Percentiles rank a stretch among this genome's conserved stretches.
Conservation (phyloP, 1,284 basidiomycete species). For the Kwoniella shivajii region DNA sequence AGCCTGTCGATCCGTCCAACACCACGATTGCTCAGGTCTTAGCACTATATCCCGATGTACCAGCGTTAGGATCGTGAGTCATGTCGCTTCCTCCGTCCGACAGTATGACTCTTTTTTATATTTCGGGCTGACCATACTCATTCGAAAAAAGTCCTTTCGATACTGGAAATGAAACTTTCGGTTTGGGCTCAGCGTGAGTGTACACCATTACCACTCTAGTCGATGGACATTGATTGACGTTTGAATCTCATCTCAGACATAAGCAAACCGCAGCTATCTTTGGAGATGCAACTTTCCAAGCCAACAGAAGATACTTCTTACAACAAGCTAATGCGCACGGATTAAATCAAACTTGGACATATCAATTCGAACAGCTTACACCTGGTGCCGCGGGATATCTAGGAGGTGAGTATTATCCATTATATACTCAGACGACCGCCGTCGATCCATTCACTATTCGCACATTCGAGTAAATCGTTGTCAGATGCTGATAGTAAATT, state of each 20-base stretch:
- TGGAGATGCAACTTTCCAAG: conserved; percentile 41
- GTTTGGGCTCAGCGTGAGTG: conserved; percentile 16
- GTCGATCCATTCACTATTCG: neutral
- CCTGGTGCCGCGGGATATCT: conserved; percentile 11
- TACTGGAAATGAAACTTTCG: conserved; percentile 48
- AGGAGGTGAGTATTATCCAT: conserved; percentile 28
- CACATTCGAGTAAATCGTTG: neutral
- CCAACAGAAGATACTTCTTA: conserved; percentile 36
- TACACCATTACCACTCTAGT: too few relatives aligned
- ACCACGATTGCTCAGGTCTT: conserved; percentile 24
- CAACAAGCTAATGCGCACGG: conserved; percentile 31
- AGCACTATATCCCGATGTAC: conserved; percentile 35
- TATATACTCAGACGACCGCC: neutral
- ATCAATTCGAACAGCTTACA: conserved; percentile 33
- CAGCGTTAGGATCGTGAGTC: conserved; percentile 36
- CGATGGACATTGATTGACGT: neutral
- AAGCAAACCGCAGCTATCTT: conserved; percentile 37
- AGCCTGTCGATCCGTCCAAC: conserved; percentile 21
- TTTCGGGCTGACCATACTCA: neutral
- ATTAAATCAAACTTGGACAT: conserved; percentile 38
- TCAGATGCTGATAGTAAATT: neutral
- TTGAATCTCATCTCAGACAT: conserved; percentile 12
- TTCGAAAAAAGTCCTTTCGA: conserved; percentile 34
- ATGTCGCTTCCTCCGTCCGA: neutral
- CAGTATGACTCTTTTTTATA: neutral